phyloP scores from a whole-genome alignment of 306 rosid species.

The Sesbania bispinosa region DNA sequence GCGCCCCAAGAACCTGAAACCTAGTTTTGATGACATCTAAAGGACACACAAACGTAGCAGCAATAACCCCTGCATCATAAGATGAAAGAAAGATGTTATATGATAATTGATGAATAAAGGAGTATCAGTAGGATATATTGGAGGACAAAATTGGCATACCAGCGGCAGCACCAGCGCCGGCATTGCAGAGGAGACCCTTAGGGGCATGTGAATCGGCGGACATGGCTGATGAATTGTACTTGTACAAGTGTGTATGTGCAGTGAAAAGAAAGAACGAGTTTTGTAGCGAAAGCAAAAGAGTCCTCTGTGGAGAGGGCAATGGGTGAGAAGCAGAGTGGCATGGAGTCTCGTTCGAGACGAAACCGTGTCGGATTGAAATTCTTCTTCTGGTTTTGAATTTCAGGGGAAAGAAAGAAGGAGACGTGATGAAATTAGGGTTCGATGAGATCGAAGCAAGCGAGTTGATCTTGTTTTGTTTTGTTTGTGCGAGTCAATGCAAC shows the following conservation, averaged over 20 bases:
- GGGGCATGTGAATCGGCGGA: conserved; percentile 40
- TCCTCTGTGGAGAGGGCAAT: conserved; percentile 63
- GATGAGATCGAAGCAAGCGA: background rate
- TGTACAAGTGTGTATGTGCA: too few species aligned
- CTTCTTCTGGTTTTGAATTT: background rate
- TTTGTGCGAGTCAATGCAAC: too few species aligned
- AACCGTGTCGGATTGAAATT: background rate
- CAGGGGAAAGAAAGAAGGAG: background rate
- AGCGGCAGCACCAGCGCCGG: conserved; percentile 76
- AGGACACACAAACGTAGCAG: conserved; percentile 76
- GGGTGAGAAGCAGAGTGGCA: conserved; percentile 51
- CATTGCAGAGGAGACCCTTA: conserved; percentile 57
- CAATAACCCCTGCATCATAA: conserved; percentile 54
- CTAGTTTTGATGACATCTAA: conserved; percentile 77
- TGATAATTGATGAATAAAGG: background rate
- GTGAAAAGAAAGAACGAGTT: background rate
- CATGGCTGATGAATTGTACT: conserved; percentile 27
- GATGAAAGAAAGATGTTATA: background rate
- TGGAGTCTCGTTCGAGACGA: conserved; percentile 33
- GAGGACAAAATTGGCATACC: conserved; percentile 26
- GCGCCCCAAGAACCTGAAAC: conserved; percentile 66
- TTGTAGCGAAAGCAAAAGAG: conserved; percentile 19
- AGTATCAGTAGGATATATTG: background rate
- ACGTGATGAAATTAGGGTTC: conserved; percentile 6
- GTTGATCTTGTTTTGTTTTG: background rate